Conservation (phyloP, 371 early-diverging fungal genomes). For the Phascolomyces articulosus region DNA sequence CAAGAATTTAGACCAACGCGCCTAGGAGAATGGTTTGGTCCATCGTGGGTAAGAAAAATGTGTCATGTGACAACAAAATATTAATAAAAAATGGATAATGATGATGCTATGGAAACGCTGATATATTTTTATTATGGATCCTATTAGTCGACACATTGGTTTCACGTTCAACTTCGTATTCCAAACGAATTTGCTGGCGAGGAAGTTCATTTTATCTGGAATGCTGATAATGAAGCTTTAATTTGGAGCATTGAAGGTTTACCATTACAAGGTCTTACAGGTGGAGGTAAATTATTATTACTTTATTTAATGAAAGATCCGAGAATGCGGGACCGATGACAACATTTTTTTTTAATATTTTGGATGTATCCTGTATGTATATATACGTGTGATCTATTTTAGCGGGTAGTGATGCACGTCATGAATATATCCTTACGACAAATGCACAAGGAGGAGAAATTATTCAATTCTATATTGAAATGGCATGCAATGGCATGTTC, state of each 20-base stretch:
- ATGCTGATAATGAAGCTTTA: slow-evolving; percentile 86
- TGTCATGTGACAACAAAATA: neutral
- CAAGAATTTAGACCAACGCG: slow-evolving; percentile 68
- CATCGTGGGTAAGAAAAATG: slow-evolving; percentile 86
- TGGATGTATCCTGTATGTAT: neutral
- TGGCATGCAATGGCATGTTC: slow-evolving; percentile 94
- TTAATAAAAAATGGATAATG: neutral
- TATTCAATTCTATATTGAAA: slow-evolving; percentile 81
- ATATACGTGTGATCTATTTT: neutral
- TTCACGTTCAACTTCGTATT: slow-evolving; percentile 70
- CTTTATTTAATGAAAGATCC: too few species aligned
- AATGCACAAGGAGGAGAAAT: slow-evolving; percentile 68
- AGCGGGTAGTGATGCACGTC: slow-evolving; percentile 67
- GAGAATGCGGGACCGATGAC: neutral
- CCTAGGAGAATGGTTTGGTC: slow-evolving; percentile 81
- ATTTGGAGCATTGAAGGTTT: slow-evolving; percentile 84
- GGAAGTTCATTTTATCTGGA: slow-evolving; percentile 79
- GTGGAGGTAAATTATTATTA: slow-evolving; percentile 53
- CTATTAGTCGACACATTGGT: slow-evolving; percentile 88
- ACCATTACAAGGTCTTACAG: slow-evolving; percentile 88
- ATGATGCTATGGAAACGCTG: neutral
- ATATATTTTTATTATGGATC: neutral
- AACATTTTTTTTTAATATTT: neutral
- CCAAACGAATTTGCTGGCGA: slow-evolving; percentile 77
- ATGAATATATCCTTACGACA: slow-evolving; percentile 75